Base-by-base conservation (phyloP, 768 basidiomycete species). In the Podaxis mareebaensis region DNA sequence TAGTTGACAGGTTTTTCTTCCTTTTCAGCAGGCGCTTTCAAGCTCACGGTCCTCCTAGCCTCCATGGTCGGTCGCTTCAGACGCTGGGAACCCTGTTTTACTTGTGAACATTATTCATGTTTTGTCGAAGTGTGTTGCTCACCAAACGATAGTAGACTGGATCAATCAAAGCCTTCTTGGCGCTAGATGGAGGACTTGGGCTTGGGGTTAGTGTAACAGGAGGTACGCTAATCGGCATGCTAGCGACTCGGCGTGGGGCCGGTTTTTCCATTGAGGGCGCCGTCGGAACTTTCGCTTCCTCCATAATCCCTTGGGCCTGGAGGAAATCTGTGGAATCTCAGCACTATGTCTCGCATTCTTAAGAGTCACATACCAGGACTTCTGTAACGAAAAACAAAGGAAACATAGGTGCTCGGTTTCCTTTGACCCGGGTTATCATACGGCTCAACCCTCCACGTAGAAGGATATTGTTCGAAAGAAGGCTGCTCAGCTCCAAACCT, bases 311-410 rank as follows among this genome's bases (percentile, higher is more conserved):
- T 71, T 85, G 85, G 30, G 78, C 69, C 64, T 78, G 75, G 53
- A 86, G 69, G 62, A 83, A 86, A 44, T 81, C 85, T 85, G 61
- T 33, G 53, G 58, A 20, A 10, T n/a, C 4, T 17, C 59, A 46
- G 42, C 28, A 61, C 40, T 40, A 49, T 48, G 15, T 22, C 20
- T 28, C 20, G 38, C 24, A 60, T 54, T 42, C n/a, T 4, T 11
- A 39, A 38, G 24, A 7, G 52, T 53, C 26, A 40, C 59, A 48
- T 64, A 86, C 88, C 85, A 60, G 72, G 75, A 40, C 84, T 77
- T 26, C 86, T 77, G 71, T 91, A 91, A 44, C 85, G 79, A 70
- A 91, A 92, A 2, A 84, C 76, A 68, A 91, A 91, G 15, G 86
- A 83, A 26, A 89, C 85, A 59, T 81, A 84, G n/a, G 87, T 83